Evolutionary conservation across 148 eudicot species (phyloP).

Genomic region (Vaccinium macrocarpon): DNA sequence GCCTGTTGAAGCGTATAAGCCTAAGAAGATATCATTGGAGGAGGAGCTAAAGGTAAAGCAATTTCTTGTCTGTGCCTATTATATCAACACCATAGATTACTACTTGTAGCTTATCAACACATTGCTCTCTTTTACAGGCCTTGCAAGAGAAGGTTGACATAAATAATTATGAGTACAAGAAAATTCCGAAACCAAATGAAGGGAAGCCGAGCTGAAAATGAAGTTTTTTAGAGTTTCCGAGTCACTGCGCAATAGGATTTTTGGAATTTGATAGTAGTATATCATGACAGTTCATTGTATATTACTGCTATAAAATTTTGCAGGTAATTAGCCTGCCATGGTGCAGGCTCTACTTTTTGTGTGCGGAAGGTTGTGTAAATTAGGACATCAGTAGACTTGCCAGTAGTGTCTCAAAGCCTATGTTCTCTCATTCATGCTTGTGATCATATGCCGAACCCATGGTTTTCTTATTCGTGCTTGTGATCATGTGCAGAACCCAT

Average conservation of each 20-base stretch:
- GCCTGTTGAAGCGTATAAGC: slow-evolving; percentile 78
- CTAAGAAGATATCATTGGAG: slow-evolving; percentile 73
- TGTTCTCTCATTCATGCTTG: background rate
- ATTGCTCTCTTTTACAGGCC: slow-evolving; percentile 47
- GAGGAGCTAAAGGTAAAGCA: slow-evolving; percentile 77
- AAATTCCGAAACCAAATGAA: slow-evolving; percentile 62
- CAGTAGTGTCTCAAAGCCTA: background rate
- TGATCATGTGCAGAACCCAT: background rate
- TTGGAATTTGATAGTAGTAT: background rate
- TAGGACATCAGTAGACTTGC: background rate
- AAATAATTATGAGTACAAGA: slow-evolving; percentile 77
- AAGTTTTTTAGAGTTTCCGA: background rate
- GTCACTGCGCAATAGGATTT: background rate
- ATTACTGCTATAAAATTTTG: background rate
- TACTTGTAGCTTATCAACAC: background rate
- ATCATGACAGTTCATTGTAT: background rate
- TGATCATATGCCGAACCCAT: background rate
- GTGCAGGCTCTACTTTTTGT: background rate
- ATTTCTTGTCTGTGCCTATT: background rate
- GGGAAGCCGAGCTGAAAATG: slow-evolving; percentile 33
- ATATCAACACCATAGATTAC: background rate
- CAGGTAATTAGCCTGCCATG: background rate
- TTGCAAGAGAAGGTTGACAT: slow-evolving; percentile 74
- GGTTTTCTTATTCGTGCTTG: background rate
- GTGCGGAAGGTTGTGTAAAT: background rate